Evolutionary conservation across 2,329 filamentous ascomycete species (phyloP).

Genomic region (Hypoxylon sp.): DNA sequence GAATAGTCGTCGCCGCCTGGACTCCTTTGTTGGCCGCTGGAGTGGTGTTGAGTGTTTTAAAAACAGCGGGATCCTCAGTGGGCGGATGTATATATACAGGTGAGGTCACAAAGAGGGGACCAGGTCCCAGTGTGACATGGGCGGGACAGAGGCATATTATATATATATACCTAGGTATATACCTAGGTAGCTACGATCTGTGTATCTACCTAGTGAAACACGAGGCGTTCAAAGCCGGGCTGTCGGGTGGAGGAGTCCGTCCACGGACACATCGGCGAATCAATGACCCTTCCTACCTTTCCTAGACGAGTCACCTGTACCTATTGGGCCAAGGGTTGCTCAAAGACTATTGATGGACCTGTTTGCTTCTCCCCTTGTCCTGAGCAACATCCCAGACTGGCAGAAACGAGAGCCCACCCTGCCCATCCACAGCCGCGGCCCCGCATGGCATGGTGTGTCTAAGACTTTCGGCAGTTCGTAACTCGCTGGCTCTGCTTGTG

Average conservation of each 20-base stretch:
- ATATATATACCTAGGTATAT: no score
- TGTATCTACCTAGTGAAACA: background rate
- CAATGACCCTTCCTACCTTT: slow-evolving; percentile 34
- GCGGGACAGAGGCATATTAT: slow-evolving; percentile 17
- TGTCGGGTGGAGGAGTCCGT: slow-evolving; percentile 43
- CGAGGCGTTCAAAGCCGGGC: slow-evolving; percentile 35
- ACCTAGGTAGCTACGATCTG: no score
- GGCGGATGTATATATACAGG: background rate
- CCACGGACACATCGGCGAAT: slow-evolving; percentile 21
- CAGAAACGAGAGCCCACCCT: background rate
- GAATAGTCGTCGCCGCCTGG: slow-evolving; percentile 10
- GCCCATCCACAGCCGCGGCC: slow-evolving; percentile 26
- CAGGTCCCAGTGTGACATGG: background rate
- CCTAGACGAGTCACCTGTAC: background rate
- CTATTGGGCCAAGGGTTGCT: background rate
- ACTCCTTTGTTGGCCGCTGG: background rate
- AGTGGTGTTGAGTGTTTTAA: background rate
- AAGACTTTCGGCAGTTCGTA: slow-evolving; percentile 36
- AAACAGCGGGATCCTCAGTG: background rate
- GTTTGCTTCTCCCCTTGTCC: slow-evolving; percentile 1
- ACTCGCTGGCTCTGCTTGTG: slow-evolving; percentile 18
- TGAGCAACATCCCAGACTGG: slow-evolving; percentile 1
- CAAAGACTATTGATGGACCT: slow-evolving; percentile 9
- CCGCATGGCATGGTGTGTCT: slow-evolving; percentile 33
- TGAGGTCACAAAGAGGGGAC: slow-evolving; percentile 1